phyloP scores from a whole-genome alignment of 768 basidiomycete species.

The Lentinula boryana region DNA sequence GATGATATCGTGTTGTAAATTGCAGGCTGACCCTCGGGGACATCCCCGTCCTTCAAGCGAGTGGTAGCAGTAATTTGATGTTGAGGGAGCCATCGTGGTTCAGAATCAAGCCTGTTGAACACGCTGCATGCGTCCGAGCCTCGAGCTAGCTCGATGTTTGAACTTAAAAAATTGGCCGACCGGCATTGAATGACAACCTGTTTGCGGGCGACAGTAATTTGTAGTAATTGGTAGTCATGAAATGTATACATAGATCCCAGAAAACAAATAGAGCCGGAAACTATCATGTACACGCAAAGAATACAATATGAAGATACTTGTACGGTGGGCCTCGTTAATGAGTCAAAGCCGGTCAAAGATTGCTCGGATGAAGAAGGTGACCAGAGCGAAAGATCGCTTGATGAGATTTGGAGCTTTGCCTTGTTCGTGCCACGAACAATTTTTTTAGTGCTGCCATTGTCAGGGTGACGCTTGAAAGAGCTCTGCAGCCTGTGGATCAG shows the following conservation, averaged over 20 bases:
- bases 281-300: no score
- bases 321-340: neutral
- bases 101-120: neutral
- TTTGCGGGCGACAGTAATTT: no score
- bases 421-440: no score
- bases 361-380: neutral
- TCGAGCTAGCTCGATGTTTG: neutral
- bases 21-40: conserved; percentile 21
- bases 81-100: conserved; percentile 6
- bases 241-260: no score
- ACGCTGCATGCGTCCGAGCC: neutral
- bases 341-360: neutral
- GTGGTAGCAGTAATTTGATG: conserved; percentile 19
- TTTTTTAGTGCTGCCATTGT: no score
- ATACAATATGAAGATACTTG: no score
- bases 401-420: neutral
- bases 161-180: neutral
- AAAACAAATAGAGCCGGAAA: no score
- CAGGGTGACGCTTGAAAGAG: no score
- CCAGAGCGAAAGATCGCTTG: neutral
- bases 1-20: conserved; percentile 27
- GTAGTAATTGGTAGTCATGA: no score
- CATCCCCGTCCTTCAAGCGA: conserved; percentile 20
- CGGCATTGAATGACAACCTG: neutral
- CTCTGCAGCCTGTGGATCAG: no score